Conservation (phyloP, 768 basidiomycete genomes). For the Jaapia argillacea region DNA sequence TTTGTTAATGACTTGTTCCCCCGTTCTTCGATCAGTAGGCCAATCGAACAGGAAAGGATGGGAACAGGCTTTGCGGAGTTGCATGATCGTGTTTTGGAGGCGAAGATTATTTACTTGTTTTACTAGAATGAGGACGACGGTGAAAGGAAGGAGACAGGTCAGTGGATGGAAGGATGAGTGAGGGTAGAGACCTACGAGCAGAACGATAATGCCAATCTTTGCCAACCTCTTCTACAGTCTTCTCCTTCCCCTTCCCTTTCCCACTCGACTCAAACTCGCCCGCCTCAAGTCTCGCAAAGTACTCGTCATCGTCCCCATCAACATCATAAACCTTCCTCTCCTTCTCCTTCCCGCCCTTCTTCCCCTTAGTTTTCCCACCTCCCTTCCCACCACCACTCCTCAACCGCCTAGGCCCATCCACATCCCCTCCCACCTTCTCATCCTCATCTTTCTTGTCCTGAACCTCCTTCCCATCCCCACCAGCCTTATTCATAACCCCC, state of each 20-base stretch:
- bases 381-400: conserved; percentile 7
- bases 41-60: conserved; percentile 89
- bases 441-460: conserved; percentile 19
- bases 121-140: conserved; percentile 36
- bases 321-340: conserved; percentile 36
- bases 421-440: conserved; percentile 16
- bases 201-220: conserved; percentile 47
- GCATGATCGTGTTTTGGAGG: conserved; percentile 61
- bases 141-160: too few species aligned
- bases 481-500: conserved; percentile 12
- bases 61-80: conserved; percentile 73
- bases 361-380: conserved; percentile 20
- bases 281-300: conserved; percentile 49
- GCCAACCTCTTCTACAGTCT: conserved; percentile 43
- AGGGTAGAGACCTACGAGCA: conserved; percentile 37
- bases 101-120: conserved; percentile 88
- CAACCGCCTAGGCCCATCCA: conserved; percentile 18
- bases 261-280: conserved; percentile 30
- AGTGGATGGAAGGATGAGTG: not conserved
- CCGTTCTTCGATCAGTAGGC: conserved; percentile 56
- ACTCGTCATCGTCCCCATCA: conserved; percentile 57
- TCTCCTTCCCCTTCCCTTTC: conserved; percentile 25
- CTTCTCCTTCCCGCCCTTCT: conserved; percentile 18
- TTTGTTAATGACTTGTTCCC: conserved; percentile 58
- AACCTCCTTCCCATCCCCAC: conserved; percentile 23